A percentile compares a stretch with the other conserved stretches of the same genome.
Conservation (phyloP, 352 stramenopile genomes). For the Blastocystis hominis region DNA sequence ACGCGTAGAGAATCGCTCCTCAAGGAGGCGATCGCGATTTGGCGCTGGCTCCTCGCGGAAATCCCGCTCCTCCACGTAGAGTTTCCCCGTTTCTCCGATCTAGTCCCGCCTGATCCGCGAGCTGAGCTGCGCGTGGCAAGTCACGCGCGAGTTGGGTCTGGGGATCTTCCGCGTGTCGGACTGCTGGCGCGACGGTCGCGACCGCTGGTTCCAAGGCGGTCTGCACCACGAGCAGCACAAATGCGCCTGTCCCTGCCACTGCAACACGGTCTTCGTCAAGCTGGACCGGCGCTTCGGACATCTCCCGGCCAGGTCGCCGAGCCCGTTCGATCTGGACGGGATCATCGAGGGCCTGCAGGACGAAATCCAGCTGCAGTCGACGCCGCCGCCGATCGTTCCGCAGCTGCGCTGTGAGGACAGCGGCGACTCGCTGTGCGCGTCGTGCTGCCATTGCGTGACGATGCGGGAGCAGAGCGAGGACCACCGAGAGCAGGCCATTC, state of each 20-base stretch:
- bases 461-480: not conserved
- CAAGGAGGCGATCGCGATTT: conserved; percentile 8
- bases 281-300: not conserved
- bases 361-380: not conserved
- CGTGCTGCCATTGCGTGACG: not conserved
- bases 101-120: conserved; percentile 11
- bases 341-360: conserved; percentile 30
- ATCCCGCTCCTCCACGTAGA: conserved; percentile 19
- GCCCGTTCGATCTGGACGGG: not conserved
- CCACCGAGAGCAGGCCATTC: not conserved
- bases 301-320: not conserved
- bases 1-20: not conserved
- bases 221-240: not conserved
- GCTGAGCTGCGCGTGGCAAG: not conserved
- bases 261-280: not conserved
- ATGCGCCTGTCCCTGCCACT: conserved; percentile 9
- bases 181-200: conserved; percentile 16
- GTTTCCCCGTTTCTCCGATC: not conserved
- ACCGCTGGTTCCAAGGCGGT: conserved; percentile 21
- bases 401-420: not conserved
- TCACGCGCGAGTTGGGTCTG: not conserved
- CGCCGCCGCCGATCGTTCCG: not conserved
- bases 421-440: not conserved
- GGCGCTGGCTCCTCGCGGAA: conserved; percentile 38
- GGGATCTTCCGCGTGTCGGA: conserved; percentile 40